Evolutionary conservation across 1,284 basidiomycete species (phyloP).

Genomic region (Vanrija sp.): DNA sequence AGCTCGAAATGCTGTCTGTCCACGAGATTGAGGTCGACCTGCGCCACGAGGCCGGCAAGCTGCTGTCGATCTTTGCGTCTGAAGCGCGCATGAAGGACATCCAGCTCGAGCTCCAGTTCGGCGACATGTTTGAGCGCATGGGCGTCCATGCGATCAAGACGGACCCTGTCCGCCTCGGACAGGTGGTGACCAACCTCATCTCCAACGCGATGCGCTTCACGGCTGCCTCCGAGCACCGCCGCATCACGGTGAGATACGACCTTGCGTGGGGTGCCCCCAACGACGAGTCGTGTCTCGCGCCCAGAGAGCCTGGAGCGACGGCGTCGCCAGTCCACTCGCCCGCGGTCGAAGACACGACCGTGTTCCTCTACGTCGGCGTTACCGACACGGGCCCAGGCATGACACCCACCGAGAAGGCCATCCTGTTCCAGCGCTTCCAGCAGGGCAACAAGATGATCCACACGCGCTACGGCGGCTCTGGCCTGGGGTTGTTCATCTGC

Average conservation of each 20-base stretch:
- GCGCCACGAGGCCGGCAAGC: conserved; percentile 37
- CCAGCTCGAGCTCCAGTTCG: conserved; percentile 27
- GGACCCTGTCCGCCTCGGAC: conserved; percentile 42
- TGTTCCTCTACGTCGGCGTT: conserved; percentile 37
- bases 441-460: conserved; percentile 44
- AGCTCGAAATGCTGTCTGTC: conserved; percentile 33
- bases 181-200: conserved; percentile 36
- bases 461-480: conserved; percentile 43
- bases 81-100: conserved; percentile 38
- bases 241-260: conserved; percentile 26
- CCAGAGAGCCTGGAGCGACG: background rate
- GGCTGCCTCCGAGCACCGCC: conserved; percentile 7
- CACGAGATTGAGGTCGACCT: conserved; percentile 43
- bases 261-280: conserved; percentile 16
- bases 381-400: conserved; percentile 45
- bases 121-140: conserved; percentile 21
- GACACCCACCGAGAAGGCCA: conserved; percentile 30
- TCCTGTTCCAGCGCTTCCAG: conserved; percentile 40
- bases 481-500: conserved; percentile 44
- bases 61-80: conserved; percentile 27
- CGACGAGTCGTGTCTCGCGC: background rate
- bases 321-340: conserved; percentile 20
- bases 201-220: conserved; percentile 26
- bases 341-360: conserved; percentile 26
- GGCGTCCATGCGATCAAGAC: conserved; percentile 30